Evolutionary conservation across 139 green algal species (phyloP).

Genomic region (Haematococcus lacustris): DNA sequence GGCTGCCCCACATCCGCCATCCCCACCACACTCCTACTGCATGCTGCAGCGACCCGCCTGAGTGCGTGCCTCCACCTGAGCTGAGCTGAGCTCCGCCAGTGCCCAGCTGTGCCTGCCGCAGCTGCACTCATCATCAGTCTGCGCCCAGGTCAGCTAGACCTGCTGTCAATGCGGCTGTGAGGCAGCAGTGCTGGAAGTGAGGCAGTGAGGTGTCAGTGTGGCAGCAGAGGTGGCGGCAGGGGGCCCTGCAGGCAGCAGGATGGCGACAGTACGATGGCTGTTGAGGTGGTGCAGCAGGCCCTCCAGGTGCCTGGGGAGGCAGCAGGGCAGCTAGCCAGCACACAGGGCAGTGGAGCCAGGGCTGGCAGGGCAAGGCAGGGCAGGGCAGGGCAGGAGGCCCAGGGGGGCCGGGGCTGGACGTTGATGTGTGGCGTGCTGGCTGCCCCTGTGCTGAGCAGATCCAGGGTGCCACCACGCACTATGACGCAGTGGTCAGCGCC

Average conservation of each 20-base stretch:
- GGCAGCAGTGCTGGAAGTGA: too few species aligned
- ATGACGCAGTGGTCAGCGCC: slow-evolving; percentile 85
- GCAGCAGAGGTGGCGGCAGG: too few species aligned
- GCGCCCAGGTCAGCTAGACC: background rate
- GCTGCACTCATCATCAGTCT: background rate
- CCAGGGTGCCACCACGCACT: slow-evolving; percentile 89
- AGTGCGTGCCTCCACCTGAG: background rate
- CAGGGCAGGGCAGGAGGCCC: background rate
- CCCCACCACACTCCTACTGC: too few species aligned
- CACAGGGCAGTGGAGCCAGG: background rate
- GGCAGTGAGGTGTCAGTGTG: too few species aligned
- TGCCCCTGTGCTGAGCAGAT: slow-evolving; percentile 49
- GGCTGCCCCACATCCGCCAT: background rate
- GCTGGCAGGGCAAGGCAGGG: background rate
- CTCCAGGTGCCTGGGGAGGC: background rate
- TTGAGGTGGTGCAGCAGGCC: background rate
- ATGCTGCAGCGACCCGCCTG: background rate
- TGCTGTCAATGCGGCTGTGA: background rate
- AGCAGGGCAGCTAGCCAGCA: background rate
- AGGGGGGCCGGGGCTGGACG: background rate
- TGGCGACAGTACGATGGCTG: background rate
- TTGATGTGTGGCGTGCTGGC: background rate
- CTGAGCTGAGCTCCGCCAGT: background rate
- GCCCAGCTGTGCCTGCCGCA: background rate
- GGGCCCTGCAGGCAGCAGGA: background rate